These are phyloP conservation scores for Hypholoma sublateritium DNA, from an alignment of 768 basidiomycete species.

Conservation along the genomic window DNA sequence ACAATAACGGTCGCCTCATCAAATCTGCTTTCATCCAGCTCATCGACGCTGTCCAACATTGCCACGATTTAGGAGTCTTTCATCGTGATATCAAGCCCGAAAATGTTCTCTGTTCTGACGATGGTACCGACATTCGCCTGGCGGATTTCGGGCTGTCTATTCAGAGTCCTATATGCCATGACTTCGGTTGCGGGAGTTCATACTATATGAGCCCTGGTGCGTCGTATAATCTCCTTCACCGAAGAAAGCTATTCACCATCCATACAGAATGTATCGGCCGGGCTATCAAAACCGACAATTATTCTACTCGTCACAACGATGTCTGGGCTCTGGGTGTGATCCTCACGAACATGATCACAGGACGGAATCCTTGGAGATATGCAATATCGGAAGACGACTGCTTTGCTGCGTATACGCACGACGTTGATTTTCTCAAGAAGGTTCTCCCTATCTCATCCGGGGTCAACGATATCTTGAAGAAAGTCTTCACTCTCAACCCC, in stretches of 20 bases:
- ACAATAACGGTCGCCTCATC: constrained; percentile 60
- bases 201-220: constrained; percentile 74
- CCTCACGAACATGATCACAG: constrained; percentile 79
- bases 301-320: constrained; percentile 65
- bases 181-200: constrained; percentile 59
- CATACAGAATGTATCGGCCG: constrained; percentile 54
- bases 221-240: constrained; percentile 7
- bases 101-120: constrained; percentile 63
- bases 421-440: constrained; percentile 61
- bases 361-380: constrained; percentile 75
- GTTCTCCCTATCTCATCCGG: constrained; percentile 73
- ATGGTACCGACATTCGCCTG: constrained; percentile 53
- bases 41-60: constrained; percentile 74
- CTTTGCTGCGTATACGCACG: constrained; percentile 61
- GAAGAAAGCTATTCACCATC: neutral
- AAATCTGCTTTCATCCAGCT: constrained; percentile 74
- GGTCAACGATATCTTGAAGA: constrained; percentile 65
- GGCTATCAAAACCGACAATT: constrained; percentile 40
- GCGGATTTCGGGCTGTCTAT: constrained; percentile 82
- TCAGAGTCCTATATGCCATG: constrained; percentile 38
- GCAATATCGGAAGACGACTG: constrained; percentile 67
- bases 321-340: constrained; percentile 81
- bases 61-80: constrained; percentile 68
- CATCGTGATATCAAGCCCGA: constrained; percentile 91
- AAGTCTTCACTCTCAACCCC: constrained; percentile 72